Percentiles rank a stretch among this genome's conserved stretches.
Evolutionary conservation across 2,329 filamentous ascomycete species (phyloP).

Genomic region (Fusarium goolgardi): DNA sequence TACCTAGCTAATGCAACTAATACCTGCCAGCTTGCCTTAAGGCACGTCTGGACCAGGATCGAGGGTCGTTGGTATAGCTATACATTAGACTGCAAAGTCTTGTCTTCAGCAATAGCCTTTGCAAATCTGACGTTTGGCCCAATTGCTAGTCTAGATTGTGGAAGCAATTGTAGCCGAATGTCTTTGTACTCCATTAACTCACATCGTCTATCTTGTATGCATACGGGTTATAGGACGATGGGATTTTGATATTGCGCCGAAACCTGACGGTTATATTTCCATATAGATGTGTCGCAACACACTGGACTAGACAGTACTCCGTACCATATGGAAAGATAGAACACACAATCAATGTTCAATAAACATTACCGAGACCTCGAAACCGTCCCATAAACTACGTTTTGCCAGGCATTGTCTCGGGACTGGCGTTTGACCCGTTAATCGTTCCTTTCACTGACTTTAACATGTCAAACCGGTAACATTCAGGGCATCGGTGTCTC

Average conservation of each 20-base stretch:
- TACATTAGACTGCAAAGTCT: not conserved
- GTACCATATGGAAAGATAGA: slow-evolving; percentile 6
- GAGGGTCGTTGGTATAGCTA: not conserved
- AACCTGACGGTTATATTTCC: not conserved
- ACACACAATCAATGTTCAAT: not conserved
- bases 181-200: slow-evolving; percentile 1
- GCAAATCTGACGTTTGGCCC: not conserved
- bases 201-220: not conserved
- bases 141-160: not conserved
- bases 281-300: not conserved
- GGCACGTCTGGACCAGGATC: slow-evolving; percentile 9
- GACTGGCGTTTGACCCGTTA: slow-evolving; percentile 25
- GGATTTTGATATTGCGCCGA: not conserved
- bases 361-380: slow-evolving; percentile 13
- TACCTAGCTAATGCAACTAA: slow-evolving; percentile 12
- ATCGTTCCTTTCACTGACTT: slow-evolving; percentile 6
- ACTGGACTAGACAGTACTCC: not conserved
- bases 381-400: slow-evolving; percentile 8
- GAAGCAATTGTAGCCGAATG: slow-evolving; percentile 4
- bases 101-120: not conserved
- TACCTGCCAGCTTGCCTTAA: slow-evolving; percentile 6
- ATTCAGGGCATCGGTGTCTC: slow-evolving; percentile 10
- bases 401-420: slow-evolving; percentile 34
- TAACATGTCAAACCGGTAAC: not conserved
- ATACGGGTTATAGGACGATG: not conserved